Percentiles rank a stretch among this genome's conserved stretches.
phyloP scores from a whole-genome alignment of 73 alveolate genomes.

The Paramecium biaurelia region DNA sequence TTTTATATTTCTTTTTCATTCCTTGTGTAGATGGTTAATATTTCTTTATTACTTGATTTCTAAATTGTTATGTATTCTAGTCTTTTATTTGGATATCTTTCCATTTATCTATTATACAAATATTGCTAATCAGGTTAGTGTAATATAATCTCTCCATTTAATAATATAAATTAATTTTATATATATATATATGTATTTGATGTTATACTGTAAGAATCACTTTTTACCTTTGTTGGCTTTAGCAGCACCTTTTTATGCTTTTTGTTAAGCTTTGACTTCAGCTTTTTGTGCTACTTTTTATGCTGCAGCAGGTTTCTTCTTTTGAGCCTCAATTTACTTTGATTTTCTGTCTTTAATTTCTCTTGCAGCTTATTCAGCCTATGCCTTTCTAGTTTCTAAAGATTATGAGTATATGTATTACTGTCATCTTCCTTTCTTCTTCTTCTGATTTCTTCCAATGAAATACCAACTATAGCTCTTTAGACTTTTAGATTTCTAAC shows the following conservation, averaged over 20 bases:
- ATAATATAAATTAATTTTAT: neutral
- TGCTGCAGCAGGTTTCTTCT: slow-evolving; percentile 18
- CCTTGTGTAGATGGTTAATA: neutral
- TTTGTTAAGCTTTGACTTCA: slow-evolving; percentile 4
- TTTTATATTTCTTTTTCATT: neutral
- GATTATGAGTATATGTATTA: neutral
- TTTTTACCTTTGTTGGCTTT: slow-evolving; percentile 30
- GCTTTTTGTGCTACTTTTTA: slow-evolving; percentile 39
- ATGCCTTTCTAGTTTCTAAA: slow-evolving; percentile 74
- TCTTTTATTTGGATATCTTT: no score
- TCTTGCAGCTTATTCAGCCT: slow-evolving; percentile 84
- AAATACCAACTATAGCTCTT: slow-evolving; percentile 94
- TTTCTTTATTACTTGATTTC: neutral
- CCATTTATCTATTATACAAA: neutral
- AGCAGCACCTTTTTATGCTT: slow-evolving; percentile 39
- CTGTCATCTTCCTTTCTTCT: slow-evolving; percentile 76
- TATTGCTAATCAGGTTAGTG: no score
- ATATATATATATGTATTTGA: neutral
- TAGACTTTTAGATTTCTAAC: slow-evolving; percentile 86
- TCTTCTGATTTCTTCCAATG: slow-evolving; percentile 91
- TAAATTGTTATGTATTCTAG: no score
- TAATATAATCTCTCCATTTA: neutral
- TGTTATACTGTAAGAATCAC: slow-evolving; percentile 1
- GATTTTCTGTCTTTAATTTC: slow-evolving; percentile 82
- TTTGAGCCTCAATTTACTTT: slow-evolving; percentile 60